phyloP scores from a whole-genome alignment of 768 basidiomycete species.

The Polyporus arcularius region DNA sequence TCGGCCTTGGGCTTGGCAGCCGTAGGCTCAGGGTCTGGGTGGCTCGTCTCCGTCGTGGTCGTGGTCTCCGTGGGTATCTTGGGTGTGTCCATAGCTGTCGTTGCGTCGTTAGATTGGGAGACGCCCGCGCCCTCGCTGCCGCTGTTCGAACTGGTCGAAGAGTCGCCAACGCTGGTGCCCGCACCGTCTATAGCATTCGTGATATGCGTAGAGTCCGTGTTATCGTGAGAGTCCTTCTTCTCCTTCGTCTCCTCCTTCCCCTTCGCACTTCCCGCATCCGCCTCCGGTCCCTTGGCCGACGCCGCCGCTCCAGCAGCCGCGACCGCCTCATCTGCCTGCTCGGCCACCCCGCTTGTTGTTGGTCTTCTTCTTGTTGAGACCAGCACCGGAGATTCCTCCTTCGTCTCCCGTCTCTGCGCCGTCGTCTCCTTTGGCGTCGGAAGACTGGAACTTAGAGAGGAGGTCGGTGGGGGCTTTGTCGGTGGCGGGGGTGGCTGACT shows the following conservation, averaged over 20 bases:
- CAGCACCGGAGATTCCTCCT: background rate
- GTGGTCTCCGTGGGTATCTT: background rate
- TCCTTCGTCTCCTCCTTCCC: slow-evolving; percentile 9
- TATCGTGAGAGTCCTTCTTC: slow-evolving; percentile 4
- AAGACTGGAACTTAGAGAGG: slow-evolving; percentile 11
- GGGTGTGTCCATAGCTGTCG: background rate
- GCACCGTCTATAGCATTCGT: slow-evolving; percentile 21
- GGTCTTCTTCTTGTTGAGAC: background rate
- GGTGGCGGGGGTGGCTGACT: slow-evolving; percentile 12
- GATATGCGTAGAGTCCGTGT: slow-evolving; percentile 19
- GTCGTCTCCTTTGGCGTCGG: slow-evolving; percentile 12
- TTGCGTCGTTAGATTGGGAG: background rate
- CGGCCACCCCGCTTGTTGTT: background rate
- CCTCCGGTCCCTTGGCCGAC: background rate
- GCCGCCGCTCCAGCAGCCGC: background rate
- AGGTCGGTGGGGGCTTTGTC: slow-evolving; percentile 3
- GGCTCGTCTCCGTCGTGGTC: background rate
- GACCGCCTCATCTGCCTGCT: background rate
- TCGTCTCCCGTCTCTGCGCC: slow-evolving; percentile 20
- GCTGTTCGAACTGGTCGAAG: background rate
- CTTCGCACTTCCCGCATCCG: background rate
- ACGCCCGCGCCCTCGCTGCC: background rate
- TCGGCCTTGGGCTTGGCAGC: background rate
- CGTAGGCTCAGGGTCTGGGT: background rate
- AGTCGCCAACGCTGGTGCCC: slow-evolving; percentile 11